Base-by-base conservation (phyloP, 441 rosid genomes). In the Gossypium trilobum region DNA sequence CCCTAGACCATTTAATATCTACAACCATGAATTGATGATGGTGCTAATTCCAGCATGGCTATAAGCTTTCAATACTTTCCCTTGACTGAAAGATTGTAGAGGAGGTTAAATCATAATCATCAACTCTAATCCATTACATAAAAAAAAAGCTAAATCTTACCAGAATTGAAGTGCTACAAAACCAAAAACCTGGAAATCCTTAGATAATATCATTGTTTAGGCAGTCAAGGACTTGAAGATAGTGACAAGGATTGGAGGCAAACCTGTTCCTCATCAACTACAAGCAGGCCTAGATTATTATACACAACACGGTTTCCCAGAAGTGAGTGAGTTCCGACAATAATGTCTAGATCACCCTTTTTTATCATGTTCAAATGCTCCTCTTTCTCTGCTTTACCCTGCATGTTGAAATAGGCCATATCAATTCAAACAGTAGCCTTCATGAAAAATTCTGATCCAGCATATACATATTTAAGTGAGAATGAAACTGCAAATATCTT, bases 241-340 rank as follows among this genome's bases (percentile, higher is more conserved):
- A 50, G 60, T 13, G 63, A 48, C 20, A 74, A 31, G 23, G 54
- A 70, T 54, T 25, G 71, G 77, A 75, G 67, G 73, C 76, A 80
- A 80, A 95, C 99, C 97, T 95, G 99, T 82, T 95, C 99, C 80
- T 95, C 99, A 80, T 95, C 98, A 51, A 92, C 97, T 51, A 95
- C 98, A 81, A 95, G 93, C 80, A 95, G 97, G 77, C 99, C 99
- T 25, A 92, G 87, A 79, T 91, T 95, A 74, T 80, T 92, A 75
- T 95, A 95, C 51, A 87, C 89, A 74, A 95, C 99, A 50, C 96
- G 95, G 82, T 78, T 87, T 76, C 99, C 99, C 64, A 95, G 95
- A 84, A 95, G 99, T 60, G 97, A 82, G 82, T 95, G 99, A 79
- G 99, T 95, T 57, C 99, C 99, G 61, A 95, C 97, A 59, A 91